Percentiles rank a stretch among this genome's conserved stretches.
Evolutionary conservation across 768 basidiomycete species (phyloP).

Genomic region (Podaxis rugospora): DNA sequence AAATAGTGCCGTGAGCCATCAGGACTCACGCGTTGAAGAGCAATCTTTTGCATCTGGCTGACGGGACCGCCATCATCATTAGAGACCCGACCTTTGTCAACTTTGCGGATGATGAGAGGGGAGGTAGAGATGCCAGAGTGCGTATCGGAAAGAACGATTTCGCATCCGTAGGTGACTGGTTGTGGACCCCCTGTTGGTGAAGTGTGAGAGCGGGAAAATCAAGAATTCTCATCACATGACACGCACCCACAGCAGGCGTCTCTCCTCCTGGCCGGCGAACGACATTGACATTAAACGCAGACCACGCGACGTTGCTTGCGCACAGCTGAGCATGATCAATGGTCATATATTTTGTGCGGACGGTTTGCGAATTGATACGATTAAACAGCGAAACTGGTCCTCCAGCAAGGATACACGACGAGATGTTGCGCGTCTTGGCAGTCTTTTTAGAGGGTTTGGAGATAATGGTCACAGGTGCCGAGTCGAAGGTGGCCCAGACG

Average conservation of each 20-base stretch:
- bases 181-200: conserved; percentile 56
- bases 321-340: conserved; percentile 79
- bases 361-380: conserved; percentile 94
- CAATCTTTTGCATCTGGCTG: conserved; percentile 96
- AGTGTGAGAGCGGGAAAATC: conserved; percentile 32
- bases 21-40: conserved; percentile 76
- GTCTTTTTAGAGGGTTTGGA: conserved; percentile 98
- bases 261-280: conserved; percentile 69
- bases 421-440: conserved; percentile 89
- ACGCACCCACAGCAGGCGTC: conserved; percentile 57
- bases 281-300: conserved; percentile 91
- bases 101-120: conserved; percentile 85
- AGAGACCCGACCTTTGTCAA: conserved; percentile 86
- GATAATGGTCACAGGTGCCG: conserved; percentile 89
- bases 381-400: conserved; percentile 92
- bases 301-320: conserved; percentile 91
- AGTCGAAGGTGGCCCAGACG: conserved; percentile 89
- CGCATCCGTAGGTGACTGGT: conserved; percentile 89
- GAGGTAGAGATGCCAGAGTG: conserved; percentile 83
- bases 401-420: conserved; percentile 84
- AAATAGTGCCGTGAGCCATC: conserved; percentile 86
- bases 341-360: conserved; percentile 96
- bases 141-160: conserved; percentile 80
- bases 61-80: conserved; percentile 89
- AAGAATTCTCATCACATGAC: conserved; percentile 46